Evolutionary conservation across 2,329 filamentous ascomycete genomes (phyloP).

Genomic region (Fusarium gaditjirri): DNA sequence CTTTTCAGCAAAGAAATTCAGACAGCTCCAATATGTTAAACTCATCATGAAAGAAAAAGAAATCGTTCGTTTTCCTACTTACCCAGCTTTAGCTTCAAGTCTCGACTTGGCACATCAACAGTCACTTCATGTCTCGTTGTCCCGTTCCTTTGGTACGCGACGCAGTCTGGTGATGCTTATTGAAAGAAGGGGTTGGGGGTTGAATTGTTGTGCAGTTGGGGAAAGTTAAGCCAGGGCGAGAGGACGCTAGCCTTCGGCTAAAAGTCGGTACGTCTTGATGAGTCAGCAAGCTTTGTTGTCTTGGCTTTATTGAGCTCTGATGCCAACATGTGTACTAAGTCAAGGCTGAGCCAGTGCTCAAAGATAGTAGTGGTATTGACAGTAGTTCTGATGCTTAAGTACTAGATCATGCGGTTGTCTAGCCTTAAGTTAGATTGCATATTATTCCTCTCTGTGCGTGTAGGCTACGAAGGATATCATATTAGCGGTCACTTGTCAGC

Average conservation of each 20-base stretch:
- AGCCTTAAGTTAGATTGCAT: background rate
- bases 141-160: conserved; percentile 4
- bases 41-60: conserved; percentile 55
- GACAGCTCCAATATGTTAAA: conserved; percentile 81
- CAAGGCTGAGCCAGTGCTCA: background rate
- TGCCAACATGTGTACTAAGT: background rate
- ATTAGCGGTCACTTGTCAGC: background rate
- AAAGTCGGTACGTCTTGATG: conserved; percentile 18
- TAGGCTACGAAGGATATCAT: background rate
- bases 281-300: background rate
- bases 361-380: background rate
- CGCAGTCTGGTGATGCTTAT: conserved; percentile 12
- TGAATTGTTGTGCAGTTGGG: conserved; percentile 21
- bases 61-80: conserved; percentile 36
- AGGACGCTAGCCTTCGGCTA: conserved; percentile 25
- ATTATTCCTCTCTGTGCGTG: too few relatives aligned
- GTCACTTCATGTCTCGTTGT: conserved; percentile 17
- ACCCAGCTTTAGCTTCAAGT: conserved; percentile 10
- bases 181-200: conserved; percentile 9
- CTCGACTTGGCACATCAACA: background rate
- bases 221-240: conserved; percentile 29
- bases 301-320: background rate
- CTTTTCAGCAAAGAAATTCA: conserved; percentile 71
- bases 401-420: background rate
- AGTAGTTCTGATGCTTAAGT: background rate